These are phyloP conservation scores for Colletotrichum eleusines DNA, from an alignment of 2,329 filamentous ascomycete genomes.

Conservation along the genomic window DNA sequence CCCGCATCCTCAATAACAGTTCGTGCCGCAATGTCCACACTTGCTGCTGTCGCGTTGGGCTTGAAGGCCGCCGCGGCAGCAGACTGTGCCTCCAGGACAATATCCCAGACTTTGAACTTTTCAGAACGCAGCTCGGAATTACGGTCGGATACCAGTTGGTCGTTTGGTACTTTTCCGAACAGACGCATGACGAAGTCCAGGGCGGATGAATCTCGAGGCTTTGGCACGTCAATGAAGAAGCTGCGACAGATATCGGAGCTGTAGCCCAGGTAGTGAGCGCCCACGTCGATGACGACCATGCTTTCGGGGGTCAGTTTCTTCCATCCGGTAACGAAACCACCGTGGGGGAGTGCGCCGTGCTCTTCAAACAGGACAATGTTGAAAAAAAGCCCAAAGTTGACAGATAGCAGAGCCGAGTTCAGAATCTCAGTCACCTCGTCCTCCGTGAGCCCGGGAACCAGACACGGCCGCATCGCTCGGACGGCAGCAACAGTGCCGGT, in stretches of 20 bases:
- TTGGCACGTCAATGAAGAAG: conserved; percentile 63
- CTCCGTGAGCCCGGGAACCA: conserved; percentile 69
- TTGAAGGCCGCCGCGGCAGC: conserved; percentile 64
- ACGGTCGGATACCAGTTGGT: background rate
- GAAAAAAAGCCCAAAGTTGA: conserved; percentile 70
- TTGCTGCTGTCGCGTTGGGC: conserved; percentile 66
- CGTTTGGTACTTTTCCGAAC: background rate
- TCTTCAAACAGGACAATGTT: conserved; percentile 73
- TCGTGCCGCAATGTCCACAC: conserved; percentile 71
- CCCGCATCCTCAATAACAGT: conserved; percentile 68
- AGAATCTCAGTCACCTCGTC: conserved; percentile 68
- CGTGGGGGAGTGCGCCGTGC: conserved; percentile 65
- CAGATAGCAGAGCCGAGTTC: conserved; percentile 65
- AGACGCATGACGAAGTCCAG: background rate
- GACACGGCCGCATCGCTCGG: conserved; percentile 66
- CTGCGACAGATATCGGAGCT: conserved; percentile 73
- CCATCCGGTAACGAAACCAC: conserved; percentile 63
- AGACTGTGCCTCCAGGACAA: conserved; percentile 72
- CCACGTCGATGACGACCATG: conserved; percentile 73
- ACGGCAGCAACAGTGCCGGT: conserved; percentile 73
- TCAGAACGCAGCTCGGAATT: conserved; percentile 53
- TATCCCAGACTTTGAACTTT: conserved; percentile 69
- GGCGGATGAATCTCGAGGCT: background rate
- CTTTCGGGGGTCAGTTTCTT: conserved; percentile 65
- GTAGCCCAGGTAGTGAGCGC: conserved; percentile 71